Base-by-base conservation (phyloP, 805 yeast genomes). In the Ogataea haglerorum region DNA sequence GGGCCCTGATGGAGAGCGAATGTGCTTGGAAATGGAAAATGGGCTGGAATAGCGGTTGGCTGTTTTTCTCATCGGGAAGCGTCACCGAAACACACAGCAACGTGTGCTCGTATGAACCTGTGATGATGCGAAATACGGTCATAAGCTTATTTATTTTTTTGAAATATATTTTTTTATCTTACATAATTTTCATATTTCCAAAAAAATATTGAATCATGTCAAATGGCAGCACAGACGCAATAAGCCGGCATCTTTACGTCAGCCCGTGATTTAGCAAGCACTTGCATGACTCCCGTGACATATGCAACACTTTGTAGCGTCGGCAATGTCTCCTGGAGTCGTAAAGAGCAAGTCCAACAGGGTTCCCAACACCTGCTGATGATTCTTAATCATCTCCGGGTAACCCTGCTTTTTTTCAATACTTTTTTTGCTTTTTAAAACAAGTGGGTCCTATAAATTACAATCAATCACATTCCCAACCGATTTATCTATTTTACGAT, bases 21-120 rank as follows among this genome's bases (percentile, higher is more conserved):
- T 93, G 99, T 1, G 99, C 95, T 53, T 91, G 88, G 65, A 93
- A 91, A 61, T 93, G 97, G 70, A 93, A 93, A 30, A 93, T 82
- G 2, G 98, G 96, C 33, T 88, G 89, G 67, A 93, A 93, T 8
- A 86, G 70, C 1, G 89, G 81, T 7, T 73, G 68, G 38, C 63
- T 64, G 14, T 40, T 62, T n/a, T 42, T 61, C n/a, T 56, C 49
- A 31, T n/a, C 54, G 2, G 79, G 75, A 18, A 87, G 53, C n/a
- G 81, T 73, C 31, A 87, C 67, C 1, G 96, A 86, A 12, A 89
- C 70, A 69, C 97, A 89, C 29, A 90, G 67, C 34, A 93, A 64
- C 47, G 89, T 87, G 65, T 93, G 99, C 65, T 93, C 99, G 56
- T 93, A 93, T 0, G 97, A 89, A 18, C 99, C 99, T 10, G 87